These are phyloP conservation scores for Apophysomyces sp. DNA, from an alignment of 371 early-diverging fungal genomes.

Conservation along the genomic window DNA sequence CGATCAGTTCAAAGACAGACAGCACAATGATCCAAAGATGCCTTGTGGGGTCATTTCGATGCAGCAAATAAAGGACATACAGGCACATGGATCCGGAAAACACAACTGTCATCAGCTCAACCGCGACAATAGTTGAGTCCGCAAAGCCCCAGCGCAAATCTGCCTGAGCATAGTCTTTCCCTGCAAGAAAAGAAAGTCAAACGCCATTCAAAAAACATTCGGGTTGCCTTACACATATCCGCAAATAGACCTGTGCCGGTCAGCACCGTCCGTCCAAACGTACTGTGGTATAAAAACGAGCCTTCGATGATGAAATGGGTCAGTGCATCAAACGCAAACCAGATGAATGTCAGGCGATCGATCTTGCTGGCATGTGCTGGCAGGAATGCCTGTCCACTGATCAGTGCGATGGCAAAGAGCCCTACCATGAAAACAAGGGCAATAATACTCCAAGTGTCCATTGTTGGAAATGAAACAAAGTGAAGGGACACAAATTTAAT, in stretches of 20 bases:
- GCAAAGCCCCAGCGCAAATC: slow-evolving; percentile 33
- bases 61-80: slow-evolving; percentile 15
- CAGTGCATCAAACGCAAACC: slow-evolving; percentile 30
- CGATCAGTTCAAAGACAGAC: slow-evolving; percentile 29
- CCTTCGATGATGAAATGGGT: slow-evolving; percentile 35
- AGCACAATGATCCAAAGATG: slow-evolving; percentile 28
- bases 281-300: slow-evolving; percentile 26
- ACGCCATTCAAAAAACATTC: too few species aligned
- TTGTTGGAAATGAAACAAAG: not conserved
- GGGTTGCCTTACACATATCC: slow-evolving; percentile 30
- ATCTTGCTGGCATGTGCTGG: slow-evolving; percentile 26
- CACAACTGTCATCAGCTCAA: slow-evolving; percentile 30
- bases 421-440: slow-evolving; percentile 6
- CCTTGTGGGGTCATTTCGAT: slow-evolving; percentile 18
- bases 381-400: slow-evolving; percentile 1
- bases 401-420: slow-evolving; percentile 8
- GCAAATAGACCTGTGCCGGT: slow-evolving; percentile 22
- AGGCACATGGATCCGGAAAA: slow-evolving; percentile 20
- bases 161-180: slow-evolving; percentile 43
- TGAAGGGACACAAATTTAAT: not conserved
- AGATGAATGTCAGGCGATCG: slow-evolving; percentile 25
- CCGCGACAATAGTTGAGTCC: slow-evolving; percentile 28
- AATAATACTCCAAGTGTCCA: not conserved
- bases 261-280: slow-evolving; percentile 24
- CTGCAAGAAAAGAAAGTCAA: slow-evolving; percentile 8